A percentile compares a stretch with the other conserved stretches of the same genome.
phyloP scores from a whole-genome alignment of 495 filamentous ascomycete species.

The Podospora australis region DNA sequence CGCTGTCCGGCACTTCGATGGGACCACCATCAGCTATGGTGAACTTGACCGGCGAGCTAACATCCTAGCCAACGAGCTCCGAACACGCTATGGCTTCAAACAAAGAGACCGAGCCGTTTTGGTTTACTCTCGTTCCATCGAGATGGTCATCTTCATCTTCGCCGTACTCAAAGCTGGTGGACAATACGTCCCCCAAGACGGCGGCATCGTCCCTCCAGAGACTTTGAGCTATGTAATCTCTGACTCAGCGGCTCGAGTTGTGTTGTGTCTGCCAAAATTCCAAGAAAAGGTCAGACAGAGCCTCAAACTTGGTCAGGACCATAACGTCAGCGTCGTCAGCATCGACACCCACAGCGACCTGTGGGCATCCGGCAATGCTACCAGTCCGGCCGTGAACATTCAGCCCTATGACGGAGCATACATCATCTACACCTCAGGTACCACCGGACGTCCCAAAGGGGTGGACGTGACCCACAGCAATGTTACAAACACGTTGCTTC shows the following conservation, averaged over 20 bases:
- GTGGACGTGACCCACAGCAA: constrained; percentile 31
- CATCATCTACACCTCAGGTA: constrained; percentile 39
- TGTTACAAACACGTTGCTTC: constrained; percentile 27
- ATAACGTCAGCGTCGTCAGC: not conserved
- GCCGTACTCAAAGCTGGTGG: constrained; percentile 45
- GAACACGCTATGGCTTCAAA: constrained; percentile 15
- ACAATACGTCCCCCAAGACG: constrained; percentile 45
- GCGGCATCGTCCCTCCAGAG: constrained; percentile 28
- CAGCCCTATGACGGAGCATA: constrained; percentile 30
- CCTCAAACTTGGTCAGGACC: too few relatives aligned
- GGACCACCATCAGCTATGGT: constrained; percentile 26
- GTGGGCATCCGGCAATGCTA: not conserved
- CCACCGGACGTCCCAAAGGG: constrained; percentile 37
- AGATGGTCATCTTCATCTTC: constrained; percentile 40
- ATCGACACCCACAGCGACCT: not conserved
- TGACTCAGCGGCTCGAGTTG: constrained; percentile 16
- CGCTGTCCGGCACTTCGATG: constrained; percentile 25
- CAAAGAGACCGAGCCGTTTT: constrained; percentile 23
- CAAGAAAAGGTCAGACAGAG: constrained; percentile 11
- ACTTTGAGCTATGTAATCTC: constrained; percentile 26
- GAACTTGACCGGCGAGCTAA: constrained; percentile 28
- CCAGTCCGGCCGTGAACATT: constrained; percentile 12
- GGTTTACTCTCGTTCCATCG: constrained; percentile 26
- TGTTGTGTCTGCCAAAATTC: constrained; percentile 16
- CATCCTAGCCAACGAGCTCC: constrained; percentile 24